Evolutionary conservation across 768 basidiomycete species (phyloP).

Genomic region (Kwoniella dejecticola): DNA sequence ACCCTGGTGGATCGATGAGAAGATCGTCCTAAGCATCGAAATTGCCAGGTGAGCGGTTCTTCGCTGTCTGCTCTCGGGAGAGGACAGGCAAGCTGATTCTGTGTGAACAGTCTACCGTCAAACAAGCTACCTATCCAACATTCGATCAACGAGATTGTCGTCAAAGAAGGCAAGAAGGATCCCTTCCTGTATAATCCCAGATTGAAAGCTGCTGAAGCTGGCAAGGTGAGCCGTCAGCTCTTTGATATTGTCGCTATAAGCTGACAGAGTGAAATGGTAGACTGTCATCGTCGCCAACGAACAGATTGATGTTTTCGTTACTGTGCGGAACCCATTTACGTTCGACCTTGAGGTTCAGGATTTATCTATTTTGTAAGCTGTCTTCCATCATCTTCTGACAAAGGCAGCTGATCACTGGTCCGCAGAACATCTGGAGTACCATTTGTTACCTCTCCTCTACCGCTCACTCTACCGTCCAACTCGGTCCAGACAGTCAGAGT

Average conservation of each 20-base stretch:
- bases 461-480: slow-evolving; percentile 71
- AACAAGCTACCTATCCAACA: slow-evolving; percentile 75
- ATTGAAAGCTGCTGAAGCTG: slow-evolving; percentile 59
- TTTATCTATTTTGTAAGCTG: slow-evolving; percentile 71
- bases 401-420: neutral
- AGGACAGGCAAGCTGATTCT: slow-evolving; percentile 3
- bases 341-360: slow-evolving; percentile 88
- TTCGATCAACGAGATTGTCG: slow-evolving; percentile 56
- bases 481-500: slow-evolving; percentile 74
- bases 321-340: slow-evolving; percentile 85
- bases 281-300: slow-evolving; percentile 79
- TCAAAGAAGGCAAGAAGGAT: slow-evolving; percentile 62
- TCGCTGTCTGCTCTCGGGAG: neutral
- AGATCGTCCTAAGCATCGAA: slow-evolving; percentile 75
- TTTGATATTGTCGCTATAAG: neutral
- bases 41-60: slow-evolving; percentile 76
- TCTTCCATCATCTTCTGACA: neutral
- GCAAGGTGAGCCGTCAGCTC: slow-evolving; percentile 60
- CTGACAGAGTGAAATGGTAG: slow-evolving; percentile 48
- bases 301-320: slow-evolving; percentile 74
- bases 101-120: slow-evolving; percentile 64
- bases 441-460: slow-evolving; percentile 68
- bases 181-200: slow-evolving; percentile 93
- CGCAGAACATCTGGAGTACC: slow-evolving; percentile 76
- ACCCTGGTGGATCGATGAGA: slow-evolving; percentile 81